phyloP scores from a whole-genome alignment of 2,329 filamentous ascomycete genomes.

The Neopestalotiopsis sp. region DNA sequence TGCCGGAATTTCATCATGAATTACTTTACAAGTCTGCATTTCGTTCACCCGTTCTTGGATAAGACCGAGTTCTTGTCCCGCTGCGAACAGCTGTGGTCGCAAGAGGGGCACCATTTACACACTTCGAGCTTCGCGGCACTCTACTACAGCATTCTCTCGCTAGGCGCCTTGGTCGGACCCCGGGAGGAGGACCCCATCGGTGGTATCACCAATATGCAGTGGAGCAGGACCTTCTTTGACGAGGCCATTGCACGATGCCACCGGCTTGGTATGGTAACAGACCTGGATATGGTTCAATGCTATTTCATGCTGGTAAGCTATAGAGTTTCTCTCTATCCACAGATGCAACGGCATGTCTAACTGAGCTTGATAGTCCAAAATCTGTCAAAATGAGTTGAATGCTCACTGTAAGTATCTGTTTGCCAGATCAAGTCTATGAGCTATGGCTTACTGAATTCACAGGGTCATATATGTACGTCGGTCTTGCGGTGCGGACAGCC shows the following conservation, averaged over 20 bases:
- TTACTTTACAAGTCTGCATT: constrained; percentile 54
- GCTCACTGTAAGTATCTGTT: constrained; percentile 43
- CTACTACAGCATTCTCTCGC: constrained; percentile 51
- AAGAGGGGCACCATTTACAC: constrained; percentile 25
- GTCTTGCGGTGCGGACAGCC: constrained; percentile 50
- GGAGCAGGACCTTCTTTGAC: constrained; percentile 51
- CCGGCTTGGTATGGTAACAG: constrained; percentile 46
- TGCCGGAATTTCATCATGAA: constrained; percentile 50
- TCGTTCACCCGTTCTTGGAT: constrained; percentile 52
- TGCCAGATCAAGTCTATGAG: too few relatives aligned
- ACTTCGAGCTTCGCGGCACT: constrained; percentile 49
- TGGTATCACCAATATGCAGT: constrained; percentile 49
- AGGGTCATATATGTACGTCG: constrained; percentile 53
- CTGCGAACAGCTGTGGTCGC: constrained; percentile 48
- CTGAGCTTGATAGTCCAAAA: constrained; percentile 41
- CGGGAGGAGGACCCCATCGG: constrained; percentile 47
- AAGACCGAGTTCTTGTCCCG: constrained; percentile 47
- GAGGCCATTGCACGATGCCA: constrained; percentile 45
- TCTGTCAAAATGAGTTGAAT: constrained; percentile 55
- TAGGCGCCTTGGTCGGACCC: constrained; percentile 49
- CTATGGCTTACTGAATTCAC: not conserved
- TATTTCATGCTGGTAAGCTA: constrained; percentile 47
- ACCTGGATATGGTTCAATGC: constrained; percentile 53
- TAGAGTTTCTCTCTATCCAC: not conserved
- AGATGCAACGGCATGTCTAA: not conserved